phyloP scores from a whole-genome alignment of 495 filamentous ascomycete species.

The Jackrogersella multiformis region DNA sequence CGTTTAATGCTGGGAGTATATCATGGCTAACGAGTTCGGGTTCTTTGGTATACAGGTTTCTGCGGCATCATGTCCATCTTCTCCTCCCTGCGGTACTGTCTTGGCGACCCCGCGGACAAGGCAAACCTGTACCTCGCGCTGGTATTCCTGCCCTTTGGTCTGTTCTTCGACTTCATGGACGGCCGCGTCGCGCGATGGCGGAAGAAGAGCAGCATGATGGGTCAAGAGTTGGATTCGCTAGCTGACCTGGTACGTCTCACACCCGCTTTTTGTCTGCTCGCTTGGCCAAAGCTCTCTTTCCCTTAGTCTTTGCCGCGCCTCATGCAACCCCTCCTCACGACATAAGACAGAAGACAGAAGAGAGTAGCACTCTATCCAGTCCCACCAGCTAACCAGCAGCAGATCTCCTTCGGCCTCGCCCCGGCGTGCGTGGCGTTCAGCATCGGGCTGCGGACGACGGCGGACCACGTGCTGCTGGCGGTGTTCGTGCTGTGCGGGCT shows the following conservation, averaged over 20 bases:
- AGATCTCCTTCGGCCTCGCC: constrained; percentile 96
- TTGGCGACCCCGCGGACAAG: constrained; percentile 73
- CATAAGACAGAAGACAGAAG: neutral
- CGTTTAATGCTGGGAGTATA: neutral
- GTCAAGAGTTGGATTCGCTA: constrained; percentile 96
- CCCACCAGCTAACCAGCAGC: constrained; percentile 9
- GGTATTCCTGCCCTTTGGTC: constrained; percentile 86
- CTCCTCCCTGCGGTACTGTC: constrained; percentile 93
- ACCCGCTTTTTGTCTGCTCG: neutral
- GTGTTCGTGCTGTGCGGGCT: constrained; percentile 96
- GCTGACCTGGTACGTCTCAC: constrained; percentile 80
- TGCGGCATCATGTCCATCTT: constrained; percentile 94
- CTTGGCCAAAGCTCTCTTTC: neutral
- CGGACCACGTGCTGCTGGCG: constrained; percentile 85
- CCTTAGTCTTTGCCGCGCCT: neutral
- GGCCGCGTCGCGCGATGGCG: constrained; percentile 96
- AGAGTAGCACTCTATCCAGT: neutral
- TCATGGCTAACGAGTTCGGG: constrained; percentile 9
- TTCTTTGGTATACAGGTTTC: constrained; percentile 61
- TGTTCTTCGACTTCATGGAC: constrained; percentile 99
- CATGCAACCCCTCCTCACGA: neutral
- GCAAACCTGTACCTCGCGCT: constrained; percentile 81
- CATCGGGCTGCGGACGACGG: constrained; percentile 83
- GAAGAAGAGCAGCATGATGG: constrained; percentile 95
- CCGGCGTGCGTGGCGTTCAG: constrained; percentile 89